Conservation (phyloP, 208 protist genomes). For the Trypanosoma theileri region DNA sequence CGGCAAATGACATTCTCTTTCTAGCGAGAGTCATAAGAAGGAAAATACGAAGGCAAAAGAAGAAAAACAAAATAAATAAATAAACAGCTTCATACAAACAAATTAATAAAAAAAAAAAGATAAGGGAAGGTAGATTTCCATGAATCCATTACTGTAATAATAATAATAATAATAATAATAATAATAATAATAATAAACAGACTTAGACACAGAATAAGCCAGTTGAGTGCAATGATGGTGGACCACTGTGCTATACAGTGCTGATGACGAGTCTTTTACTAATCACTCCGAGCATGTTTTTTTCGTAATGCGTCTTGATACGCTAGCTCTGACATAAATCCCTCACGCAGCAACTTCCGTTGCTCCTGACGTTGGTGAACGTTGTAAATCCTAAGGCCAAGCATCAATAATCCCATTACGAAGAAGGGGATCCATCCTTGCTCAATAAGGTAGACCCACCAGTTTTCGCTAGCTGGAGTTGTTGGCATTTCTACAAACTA, state of each 20-base stretch:
- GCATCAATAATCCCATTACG: slow-evolving; percentile 67
- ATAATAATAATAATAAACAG: too few species aligned
- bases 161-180: too few species aligned
- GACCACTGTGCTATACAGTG: too few species aligned
- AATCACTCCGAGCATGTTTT: background rate
- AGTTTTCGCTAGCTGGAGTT: slow-evolving; percentile 1
- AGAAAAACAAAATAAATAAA: slow-evolving; percentile 13
- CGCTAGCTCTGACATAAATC: slow-evolving; percentile 61
- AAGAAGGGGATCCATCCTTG: slow-evolving; percentile 77
- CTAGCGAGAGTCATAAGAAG: background rate
- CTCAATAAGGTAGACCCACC: slow-evolving; percentile 32
- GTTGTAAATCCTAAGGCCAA: slow-evolving; percentile 81
- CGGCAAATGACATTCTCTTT: slow-evolving; percentile 42
- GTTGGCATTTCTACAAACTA: slow-evolving; percentile 5
- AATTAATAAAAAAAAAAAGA: background rate
- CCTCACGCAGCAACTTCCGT: slow-evolving; percentile 58
- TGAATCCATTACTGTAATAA: too few species aligned
- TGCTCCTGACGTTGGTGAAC: slow-evolving; percentile 65
- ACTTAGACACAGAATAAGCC: too few species aligned
- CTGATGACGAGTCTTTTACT: too few species aligned
- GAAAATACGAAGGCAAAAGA: slow-evolving; percentile 10
- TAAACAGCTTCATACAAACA: background rate
- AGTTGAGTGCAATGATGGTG: too few species aligned
- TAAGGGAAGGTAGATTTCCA: background rate
- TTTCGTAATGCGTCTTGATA: slow-evolving; percentile 29